These are phyloP conservation scores for Articulospora tetracladia DNA, from an alignment of 495 filamentous ascomycete genomes.

Conservation along the genomic window DNA sequence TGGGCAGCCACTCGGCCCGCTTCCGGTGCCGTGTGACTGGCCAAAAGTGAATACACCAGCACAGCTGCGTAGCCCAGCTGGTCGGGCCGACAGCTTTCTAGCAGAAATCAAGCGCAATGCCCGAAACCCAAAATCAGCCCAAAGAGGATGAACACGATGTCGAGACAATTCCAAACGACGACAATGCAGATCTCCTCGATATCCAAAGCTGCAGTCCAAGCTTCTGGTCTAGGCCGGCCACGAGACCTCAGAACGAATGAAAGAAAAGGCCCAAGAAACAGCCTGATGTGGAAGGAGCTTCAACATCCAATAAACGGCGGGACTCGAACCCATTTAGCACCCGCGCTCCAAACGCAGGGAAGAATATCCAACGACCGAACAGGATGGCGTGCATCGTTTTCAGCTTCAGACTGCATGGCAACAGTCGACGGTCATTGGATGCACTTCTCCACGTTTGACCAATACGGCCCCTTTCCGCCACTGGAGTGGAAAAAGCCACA, in stretches of 20 bases:
- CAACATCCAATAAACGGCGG: neutral
- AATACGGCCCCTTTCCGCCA: neutral
- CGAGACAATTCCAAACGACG: neutral
- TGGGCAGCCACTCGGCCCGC: neutral
- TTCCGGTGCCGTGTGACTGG: neutral
- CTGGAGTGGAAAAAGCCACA: neutral
- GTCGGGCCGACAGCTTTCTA: neutral
- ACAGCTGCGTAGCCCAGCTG: too few species aligned
- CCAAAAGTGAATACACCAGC: too few species aligned
- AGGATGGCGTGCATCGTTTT: neutral
- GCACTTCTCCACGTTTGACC: neutral
- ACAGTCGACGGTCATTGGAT: neutral
- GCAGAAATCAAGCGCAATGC: neutral
- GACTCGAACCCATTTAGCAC: neutral
- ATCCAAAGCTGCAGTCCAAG: too few species aligned
- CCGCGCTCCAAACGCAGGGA: neutral
- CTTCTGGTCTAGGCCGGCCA: neutral
- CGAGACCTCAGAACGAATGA: neutral
- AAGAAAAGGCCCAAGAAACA: neutral
- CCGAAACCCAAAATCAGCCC: neutral
- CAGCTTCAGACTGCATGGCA: neutral
- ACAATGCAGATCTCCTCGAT: neutral
- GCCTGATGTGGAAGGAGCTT: neutral
- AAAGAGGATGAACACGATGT: neutral
- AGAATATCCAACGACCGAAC: neutral